Evolutionary conservation across 1,139 yeast species (phyloP).

Genomic region (Blastobotrys illinoisensis): DNA sequence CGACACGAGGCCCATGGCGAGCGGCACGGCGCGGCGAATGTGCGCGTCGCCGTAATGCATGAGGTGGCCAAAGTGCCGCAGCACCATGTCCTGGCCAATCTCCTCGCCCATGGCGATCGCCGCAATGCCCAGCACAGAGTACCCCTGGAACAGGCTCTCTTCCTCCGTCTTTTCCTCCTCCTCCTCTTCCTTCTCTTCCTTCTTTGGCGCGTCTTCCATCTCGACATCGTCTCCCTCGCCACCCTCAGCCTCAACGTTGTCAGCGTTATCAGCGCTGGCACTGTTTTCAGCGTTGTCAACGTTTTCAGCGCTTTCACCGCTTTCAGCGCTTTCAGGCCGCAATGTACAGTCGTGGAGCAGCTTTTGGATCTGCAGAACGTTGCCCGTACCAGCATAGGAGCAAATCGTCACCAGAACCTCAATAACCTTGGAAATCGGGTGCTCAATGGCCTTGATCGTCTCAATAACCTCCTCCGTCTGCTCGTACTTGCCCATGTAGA

Average conservation of each 20-base stretch:
- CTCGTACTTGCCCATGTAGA: conserved; percentile 92
- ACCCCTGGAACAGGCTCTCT: conserved; percentile 72
- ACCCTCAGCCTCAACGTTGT: conserved; percentile 7
- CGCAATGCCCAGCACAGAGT: conserved; percentile 92
- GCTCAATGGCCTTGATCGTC: conserved; percentile 91
- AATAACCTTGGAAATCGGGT: conserved; percentile 84
- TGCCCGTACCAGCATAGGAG: conserved; percentile 97
- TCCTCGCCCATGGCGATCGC: conserved; percentile 97
- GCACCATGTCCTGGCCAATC: conserved; percentile 94
- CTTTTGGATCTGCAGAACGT: conserved; percentile 90
- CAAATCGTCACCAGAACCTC: conserved; percentile 88
- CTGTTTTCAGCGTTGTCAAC: conserved; percentile 29
- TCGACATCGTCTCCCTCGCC: conserved; percentile 10
- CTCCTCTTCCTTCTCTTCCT: conserved; percentile 27
- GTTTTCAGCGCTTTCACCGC: conserved; percentile 37
- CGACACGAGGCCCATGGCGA: conserved; percentile 94
- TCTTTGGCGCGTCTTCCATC: conserved; percentile 16
- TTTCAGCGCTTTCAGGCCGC: conserved; percentile 39
- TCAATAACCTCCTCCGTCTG: conserved; percentile 94
- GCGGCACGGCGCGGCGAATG: conserved; percentile 90
- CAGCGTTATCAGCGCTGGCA: conserved; percentile 24
- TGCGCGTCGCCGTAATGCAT: conserved; percentile 97
- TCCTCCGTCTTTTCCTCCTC: conserved; percentile 29
- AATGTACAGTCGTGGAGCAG: conserved; percentile 81
- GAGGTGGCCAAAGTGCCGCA: conserved; percentile 94